Evolutionary conservation across 345 rosid genomes (phyloP).

Genomic region (Turnera subulata): DNA sequence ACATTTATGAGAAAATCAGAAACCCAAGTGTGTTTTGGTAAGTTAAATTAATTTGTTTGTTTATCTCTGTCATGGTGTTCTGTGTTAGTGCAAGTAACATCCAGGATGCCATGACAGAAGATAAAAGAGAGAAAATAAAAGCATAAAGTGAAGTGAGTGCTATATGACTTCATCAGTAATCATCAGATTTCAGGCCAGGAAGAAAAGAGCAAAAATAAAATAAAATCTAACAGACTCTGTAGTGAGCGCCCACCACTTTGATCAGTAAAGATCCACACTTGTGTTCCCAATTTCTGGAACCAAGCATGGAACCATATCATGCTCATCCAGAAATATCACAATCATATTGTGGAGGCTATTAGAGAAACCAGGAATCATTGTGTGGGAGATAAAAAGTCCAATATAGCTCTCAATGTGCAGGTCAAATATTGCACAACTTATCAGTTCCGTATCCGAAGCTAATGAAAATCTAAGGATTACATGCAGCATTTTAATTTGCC

Average conservation of each 20-base stretch:
- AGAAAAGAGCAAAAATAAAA: background rate
- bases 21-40: background rate
- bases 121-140: background rate
- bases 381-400: background rate
- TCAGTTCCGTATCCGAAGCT: background rate
- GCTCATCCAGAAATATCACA: constrained; percentile 8
- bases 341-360: constrained; percentile 1
- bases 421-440: background rate
- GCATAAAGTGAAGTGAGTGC: background rate
- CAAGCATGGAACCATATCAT: constrained; percentile 32
- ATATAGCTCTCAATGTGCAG: background rate
- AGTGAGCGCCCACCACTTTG: background rate
- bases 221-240: too few relatives aligned
- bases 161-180: constrained; percentile 8
- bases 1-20: too few relatives aligned
- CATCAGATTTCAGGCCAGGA: constrained; percentile 11
- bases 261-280: constrained; percentile 13
- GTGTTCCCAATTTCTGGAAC: constrained; percentile 36
- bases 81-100: too few relatives aligned
- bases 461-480: background rate
- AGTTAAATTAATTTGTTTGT: background rate
- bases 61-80: too few relatives aligned
- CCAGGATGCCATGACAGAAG: background rate
- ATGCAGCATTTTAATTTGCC: background rate
- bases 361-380: constrained; percentile 1